phyloP scores from a whole-genome alignment of 192 early-diverging fungal genomes.

The Umbelopsis ramanniana region DNA sequence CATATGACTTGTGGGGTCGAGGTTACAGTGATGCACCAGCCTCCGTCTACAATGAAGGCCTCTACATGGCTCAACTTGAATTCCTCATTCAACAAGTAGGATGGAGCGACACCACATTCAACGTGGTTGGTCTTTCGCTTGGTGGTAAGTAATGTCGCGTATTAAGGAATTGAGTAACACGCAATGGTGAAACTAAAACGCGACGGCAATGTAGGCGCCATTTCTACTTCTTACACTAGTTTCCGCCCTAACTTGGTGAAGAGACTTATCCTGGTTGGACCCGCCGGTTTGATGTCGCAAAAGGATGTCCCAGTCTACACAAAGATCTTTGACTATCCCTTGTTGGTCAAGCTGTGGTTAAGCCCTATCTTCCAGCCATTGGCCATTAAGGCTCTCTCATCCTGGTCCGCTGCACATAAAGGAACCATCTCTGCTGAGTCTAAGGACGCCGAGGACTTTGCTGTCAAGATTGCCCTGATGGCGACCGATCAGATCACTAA shows the following conservation, averaged over 20 bases:
- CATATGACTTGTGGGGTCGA: constrained; percentile 54
- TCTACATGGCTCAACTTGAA: constrained; percentile 48
- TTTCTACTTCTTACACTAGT: constrained; percentile 47
- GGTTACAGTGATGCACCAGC: constrained; percentile 52
- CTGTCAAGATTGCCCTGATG: constrained; percentile 3
- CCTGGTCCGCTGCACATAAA: background rate
- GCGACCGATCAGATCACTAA: constrained; percentile 29
- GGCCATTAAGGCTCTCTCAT: background rate
- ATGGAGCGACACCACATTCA: constrained; percentile 37
- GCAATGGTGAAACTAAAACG: background rate
- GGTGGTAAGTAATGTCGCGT: constrained; percentile 39
- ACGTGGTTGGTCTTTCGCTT: constrained; percentile 47
- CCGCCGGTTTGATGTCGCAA: constrained; percentile 50
- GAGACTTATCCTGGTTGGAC: constrained; percentile 45
- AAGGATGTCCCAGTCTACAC: constrained; percentile 25
- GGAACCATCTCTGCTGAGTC: constrained; percentile 4
- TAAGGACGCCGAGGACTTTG: constrained; percentile 2
- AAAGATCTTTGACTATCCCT: constrained; percentile 20
- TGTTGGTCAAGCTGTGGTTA: constrained; percentile 17
- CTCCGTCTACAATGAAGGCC: constrained; percentile 35
- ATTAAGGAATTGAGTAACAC: background rate
- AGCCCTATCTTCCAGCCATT: constrained; percentile 27
- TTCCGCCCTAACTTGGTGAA: constrained; percentile 47
- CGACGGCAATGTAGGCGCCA: constrained; percentile 33
- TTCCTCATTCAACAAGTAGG: constrained; percentile 49